Base-by-base conservation (phyloP, 2,329 filamentous ascomycete species). In the Colletotrichum sp. region DNA sequence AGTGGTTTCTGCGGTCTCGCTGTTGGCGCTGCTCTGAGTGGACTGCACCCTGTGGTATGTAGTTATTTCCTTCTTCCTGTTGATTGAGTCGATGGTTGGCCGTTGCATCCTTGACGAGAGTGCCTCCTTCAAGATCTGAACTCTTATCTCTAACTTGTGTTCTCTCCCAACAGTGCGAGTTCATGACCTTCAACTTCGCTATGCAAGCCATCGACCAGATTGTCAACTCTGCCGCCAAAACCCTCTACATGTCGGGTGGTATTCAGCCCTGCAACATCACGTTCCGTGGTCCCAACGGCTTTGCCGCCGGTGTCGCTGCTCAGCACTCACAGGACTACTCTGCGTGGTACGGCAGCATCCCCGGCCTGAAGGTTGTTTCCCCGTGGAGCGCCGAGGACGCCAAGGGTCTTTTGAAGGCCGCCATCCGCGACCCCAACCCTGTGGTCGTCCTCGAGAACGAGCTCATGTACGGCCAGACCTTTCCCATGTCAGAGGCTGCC, bases 161-260 rank as follows among this genome's bases (percentile, higher is more conserved):
- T 15, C 49, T 12, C 24, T 52, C 26, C 30, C 59, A 8, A 10
- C 80, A 97, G 95, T 97, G 95, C 92, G 97, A 99, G 90, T 99
- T 99, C 92, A 99, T 99, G 97, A 99, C 97, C 83, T 99, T 98
- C 93, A 99, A 99, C 92, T 99, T 99, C 86, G 96, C 97, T 87
- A 99, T 99, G 97, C 97, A 99, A 90, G 95, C 97, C 85, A 99
- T 99, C 87, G 97, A 99, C 87, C 97, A 99, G 87, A 95, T 99
- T 85, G 96, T 99, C 92, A 99, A 99, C 93, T 99, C 96, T 66
- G 97, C 91, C 81, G 97, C 96, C 84, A 99, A 99, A 92, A 99
- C 97, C 74, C 96, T 99, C 84, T 99, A 99, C 91, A 99, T 99
- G 97, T 99, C 97, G 79, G 97, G 97, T 83, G 97, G 97, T 87